Evolutionary conservation across 2,329 filamentous ascomycete genomes (phyloP).

Genomic region (Beauveria medogensis): DNA sequence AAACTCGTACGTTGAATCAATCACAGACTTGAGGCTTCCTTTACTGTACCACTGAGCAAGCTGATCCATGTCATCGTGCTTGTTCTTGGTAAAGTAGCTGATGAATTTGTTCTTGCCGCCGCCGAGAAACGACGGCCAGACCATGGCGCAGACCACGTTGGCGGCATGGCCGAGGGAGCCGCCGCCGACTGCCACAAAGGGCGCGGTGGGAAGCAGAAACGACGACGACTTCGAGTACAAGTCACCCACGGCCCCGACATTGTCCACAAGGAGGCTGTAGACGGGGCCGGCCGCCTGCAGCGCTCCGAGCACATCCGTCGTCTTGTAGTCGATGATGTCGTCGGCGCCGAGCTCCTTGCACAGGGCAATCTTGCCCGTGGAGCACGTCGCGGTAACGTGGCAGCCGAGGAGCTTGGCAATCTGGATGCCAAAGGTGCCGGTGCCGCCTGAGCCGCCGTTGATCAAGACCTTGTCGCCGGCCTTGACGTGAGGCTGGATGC

Average conservation of each 20-base stretch:
- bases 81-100: conserved; percentile 31
- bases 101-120: conserved; percentile 35
- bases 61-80: conserved; percentile 37
- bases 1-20: conserved; percentile 49
- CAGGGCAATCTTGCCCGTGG: conserved; percentile 47
- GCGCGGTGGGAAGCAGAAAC: conserved; percentile 40
- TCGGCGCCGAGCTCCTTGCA: conserved; percentile 55
- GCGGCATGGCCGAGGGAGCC: conserved; percentile 19
- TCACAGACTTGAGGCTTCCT: conserved; percentile 46
- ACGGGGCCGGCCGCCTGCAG: conserved; percentile 35
- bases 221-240: conserved; percentile 44
- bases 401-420: conserved; percentile 55
- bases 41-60: conserved; percentile 48
- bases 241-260: conserved; percentile 29
- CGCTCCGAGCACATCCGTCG: conserved; percentile 29
- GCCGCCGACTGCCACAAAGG: conserved; percentile 44
- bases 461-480: conserved; percentile 53
- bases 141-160: conserved; percentile 19
- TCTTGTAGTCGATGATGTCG: conserved; percentile 55
- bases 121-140: conserved; percentile 28
- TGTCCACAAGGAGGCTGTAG: conserved; percentile 45
- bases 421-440: conserved; percentile 54
- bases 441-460: conserved; percentile 58
- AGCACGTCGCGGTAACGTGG: conserved; percentile 53
- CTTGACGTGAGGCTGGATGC: conserved; percentile 38